Percentiles rank a stretch among this genome's conserved stretches.
Conservation (phyloP, 2,329 filamentous ascomycete genomes). For the Pseudopithomyces chartarum region DNA sequence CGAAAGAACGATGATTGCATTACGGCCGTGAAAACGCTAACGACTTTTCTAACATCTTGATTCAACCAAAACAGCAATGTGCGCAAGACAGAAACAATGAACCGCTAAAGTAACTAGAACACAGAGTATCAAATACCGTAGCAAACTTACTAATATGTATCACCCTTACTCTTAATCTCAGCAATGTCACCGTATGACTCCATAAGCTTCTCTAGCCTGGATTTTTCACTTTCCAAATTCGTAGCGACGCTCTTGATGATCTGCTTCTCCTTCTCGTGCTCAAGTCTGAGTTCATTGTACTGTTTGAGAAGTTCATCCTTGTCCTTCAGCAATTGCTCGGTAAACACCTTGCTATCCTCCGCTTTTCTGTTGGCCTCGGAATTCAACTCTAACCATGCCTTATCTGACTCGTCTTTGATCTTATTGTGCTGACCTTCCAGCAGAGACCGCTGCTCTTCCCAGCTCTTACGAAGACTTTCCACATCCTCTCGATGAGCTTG, state of each 20-base stretch:
- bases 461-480: conserved; percentile 55
- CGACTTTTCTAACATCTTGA: conserved; percentile 13
- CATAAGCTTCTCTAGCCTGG: conserved; percentile 49
- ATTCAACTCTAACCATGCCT: conserved; percentile 50
- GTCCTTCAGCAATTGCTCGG: conserved; percentile 37
- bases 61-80: conserved; percentile 19
- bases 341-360: conserved; percentile 37
- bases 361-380: conserved; percentile 40
- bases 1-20: conserved; percentile 29
- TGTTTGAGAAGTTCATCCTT: conserved; percentile 42
- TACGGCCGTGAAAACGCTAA: conserved; percentile 23
- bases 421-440: conserved; percentile 39
- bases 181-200: conserved; percentile 49
- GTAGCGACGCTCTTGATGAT: conserved; percentile 45
- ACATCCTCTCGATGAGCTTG: conserved; percentile 55
- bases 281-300: conserved; percentile 37
- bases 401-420: conserved; percentile 52
- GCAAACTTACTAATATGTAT: conserved; percentile 52
- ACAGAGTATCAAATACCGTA: conserved; percentile 21
- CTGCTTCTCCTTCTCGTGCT: conserved; percentile 44
- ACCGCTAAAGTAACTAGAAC: conserved; percentile 5
- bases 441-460: conserved; percentile 58
- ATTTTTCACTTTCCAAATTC: conserved; percentile 49
- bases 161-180: conserved; percentile 51
- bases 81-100: conserved; percentile 1